Percentiles rank a stretch among this genome's conserved stretches.
phyloP scores from a whole-genome alignment of 2,329 filamentous ascomycete species.

The Calonectria multiphialidica region DNA sequence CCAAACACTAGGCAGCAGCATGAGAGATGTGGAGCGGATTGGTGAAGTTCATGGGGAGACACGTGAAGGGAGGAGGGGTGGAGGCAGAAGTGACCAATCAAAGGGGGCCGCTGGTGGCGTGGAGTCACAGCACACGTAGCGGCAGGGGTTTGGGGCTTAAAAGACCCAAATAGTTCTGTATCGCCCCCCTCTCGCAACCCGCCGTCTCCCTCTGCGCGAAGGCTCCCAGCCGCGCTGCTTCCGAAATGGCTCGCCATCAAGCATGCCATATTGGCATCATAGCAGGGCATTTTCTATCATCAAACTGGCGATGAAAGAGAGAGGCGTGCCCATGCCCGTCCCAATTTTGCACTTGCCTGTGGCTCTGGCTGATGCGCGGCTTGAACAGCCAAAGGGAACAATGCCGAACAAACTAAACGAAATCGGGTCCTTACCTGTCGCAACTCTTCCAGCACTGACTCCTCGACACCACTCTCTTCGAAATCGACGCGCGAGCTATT shows the following conservation, averaged over 20 bases:
- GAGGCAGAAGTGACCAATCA: constrained; percentile 36
- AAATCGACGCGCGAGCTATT: constrained; percentile 94
- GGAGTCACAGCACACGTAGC: constrained; percentile 36
- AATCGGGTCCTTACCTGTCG: constrained; percentile 73
- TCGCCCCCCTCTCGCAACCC: constrained; percentile 58
- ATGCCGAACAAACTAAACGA: constrained; percentile 17
- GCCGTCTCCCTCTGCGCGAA: constrained; percentile 40
- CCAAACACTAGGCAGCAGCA: constrained; percentile 10
- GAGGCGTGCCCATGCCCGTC: not conserved
- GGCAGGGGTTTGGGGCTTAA: constrained; percentile 57
- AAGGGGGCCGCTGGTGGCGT: constrained; percentile 28
- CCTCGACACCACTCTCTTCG: constrained; percentile 94
- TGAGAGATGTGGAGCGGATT: constrained; percentile 14
- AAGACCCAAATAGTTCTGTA: constrained; percentile 67
- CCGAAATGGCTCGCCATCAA: constrained; percentile 25
- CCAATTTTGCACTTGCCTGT: constrained; percentile 46
- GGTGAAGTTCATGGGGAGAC: constrained; percentile 15
- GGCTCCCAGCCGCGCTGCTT: constrained; percentile 26
- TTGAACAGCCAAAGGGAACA: constrained; percentile 9
- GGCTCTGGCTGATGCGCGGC: constrained; percentile 12
- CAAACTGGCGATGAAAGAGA: not conserved
- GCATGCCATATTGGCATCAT: not conserved
- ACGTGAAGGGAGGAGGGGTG: constrained; percentile 23
- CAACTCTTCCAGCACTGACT: constrained; percentile 87
- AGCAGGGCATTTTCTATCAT: not conserved